Evolutionary conservation across 495 filamentous ascomycete species (phyloP).

Genomic region (Staphylotrichum longicolle): DNA sequence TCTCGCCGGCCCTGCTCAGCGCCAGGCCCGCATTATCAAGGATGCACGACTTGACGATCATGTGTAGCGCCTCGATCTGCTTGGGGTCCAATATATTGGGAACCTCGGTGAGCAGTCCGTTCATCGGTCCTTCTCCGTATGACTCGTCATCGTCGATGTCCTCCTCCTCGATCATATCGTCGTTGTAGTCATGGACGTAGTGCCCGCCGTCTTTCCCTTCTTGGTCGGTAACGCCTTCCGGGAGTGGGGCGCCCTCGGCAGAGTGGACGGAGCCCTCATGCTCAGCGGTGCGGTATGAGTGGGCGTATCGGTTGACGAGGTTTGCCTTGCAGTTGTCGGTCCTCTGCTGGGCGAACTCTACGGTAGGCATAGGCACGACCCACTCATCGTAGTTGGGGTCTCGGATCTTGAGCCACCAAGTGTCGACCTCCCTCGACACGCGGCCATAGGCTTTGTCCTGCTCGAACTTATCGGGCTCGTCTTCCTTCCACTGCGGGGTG

Average conservation of each 20-base stretch:
- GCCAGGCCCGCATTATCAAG: constrained; percentile 62
- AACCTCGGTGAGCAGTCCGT: constrained; percentile 84
- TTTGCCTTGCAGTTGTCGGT: constrained; percentile 50
- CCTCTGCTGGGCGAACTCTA: constrained; percentile 50
- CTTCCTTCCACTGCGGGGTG: constrained; percentile 43
- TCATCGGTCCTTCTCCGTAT: constrained; percentile 78
- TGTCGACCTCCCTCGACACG: constrained; percentile 56
- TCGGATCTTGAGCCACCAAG: constrained; percentile 55
- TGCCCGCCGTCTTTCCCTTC: constrained; percentile 43
- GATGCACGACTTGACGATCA: constrained; percentile 91
- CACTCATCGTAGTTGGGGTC: constrained; percentile 54
- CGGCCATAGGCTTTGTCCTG: constrained; percentile 52
- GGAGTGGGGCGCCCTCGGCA: constrained; percentile 34
- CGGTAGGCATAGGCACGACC: constrained; percentile 50
- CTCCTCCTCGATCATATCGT: constrained; percentile 59
- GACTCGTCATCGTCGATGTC: constrained; percentile 79
- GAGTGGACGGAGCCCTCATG: constrained; percentile 57
- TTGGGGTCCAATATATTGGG: constrained; percentile 89
- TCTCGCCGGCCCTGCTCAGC: constrained; percentile 56
- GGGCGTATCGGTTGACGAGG: constrained; percentile 48
- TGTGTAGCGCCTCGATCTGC: constrained; percentile 90
- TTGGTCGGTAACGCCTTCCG: constrained; percentile 52
- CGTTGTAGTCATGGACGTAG: constrained; percentile 46
- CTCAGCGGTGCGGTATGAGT: constrained; percentile 57
- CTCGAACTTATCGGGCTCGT: constrained; percentile 48